phyloP scores from a whole-genome alignment of 441 rosid genomes.

The Croton setiger region DNA sequence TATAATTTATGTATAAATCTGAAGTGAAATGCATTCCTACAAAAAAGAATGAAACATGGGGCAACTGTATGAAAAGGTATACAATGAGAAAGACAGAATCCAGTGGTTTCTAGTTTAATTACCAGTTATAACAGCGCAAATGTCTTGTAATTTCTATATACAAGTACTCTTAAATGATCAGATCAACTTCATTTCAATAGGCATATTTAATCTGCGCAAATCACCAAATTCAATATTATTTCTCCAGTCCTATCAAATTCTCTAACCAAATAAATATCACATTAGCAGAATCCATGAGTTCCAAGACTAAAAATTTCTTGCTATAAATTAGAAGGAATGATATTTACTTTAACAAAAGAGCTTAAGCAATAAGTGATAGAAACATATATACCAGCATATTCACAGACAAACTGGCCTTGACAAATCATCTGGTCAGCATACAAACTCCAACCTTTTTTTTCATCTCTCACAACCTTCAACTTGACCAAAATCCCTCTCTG shows the following conservation, averaged over 20 bases:
- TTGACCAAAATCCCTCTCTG: constrained; percentile 54
- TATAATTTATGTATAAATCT: too few relatives aligned
- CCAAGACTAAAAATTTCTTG: not conserved
- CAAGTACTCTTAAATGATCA: not conserved
- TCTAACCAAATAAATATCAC: not conserved
- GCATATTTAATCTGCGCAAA: not conserved
- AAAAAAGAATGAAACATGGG: not conserved
- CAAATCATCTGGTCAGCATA: constrained; percentile 55
- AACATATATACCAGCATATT: constrained; percentile 62
- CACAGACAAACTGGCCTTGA: constrained; percentile 69
- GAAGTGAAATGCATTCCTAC: too few relatives aligned
- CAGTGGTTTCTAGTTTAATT: not conserved
- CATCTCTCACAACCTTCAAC: constrained; percentile 57
- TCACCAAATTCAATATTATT: not conserved
- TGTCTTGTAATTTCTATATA: not conserved
- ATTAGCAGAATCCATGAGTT: not conserved
- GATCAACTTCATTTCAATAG: not conserved
- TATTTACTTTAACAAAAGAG: not conserved
- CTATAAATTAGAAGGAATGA: not conserved
- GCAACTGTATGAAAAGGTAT: not conserved
- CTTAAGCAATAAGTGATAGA: not conserved
- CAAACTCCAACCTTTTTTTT: constrained; percentile 79
- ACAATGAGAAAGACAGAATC: not conserved
- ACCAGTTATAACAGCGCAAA: not conserved
- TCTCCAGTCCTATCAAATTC: not conserved